These are phyloP conservation scores for Aspergillus puulaauensis DNA, from an alignment of 2,329 filamentous ascomycete species.

Conservation along the genomic window DNA sequence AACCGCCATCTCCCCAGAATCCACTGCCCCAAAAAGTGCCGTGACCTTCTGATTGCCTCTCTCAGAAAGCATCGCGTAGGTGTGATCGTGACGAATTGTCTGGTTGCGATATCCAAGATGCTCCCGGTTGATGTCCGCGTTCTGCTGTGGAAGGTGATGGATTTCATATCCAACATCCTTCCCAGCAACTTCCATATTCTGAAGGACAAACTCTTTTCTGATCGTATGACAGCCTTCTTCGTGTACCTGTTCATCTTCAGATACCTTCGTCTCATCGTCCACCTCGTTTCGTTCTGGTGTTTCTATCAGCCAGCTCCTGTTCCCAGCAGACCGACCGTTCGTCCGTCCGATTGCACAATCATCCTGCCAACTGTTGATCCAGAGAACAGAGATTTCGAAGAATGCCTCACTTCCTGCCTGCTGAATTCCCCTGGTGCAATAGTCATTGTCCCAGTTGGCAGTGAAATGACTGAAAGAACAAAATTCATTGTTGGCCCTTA, in stretches of 20 bases:
- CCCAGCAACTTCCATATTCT: background rate
- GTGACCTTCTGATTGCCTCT: background rate
- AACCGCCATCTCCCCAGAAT: background rate
- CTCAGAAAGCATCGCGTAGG: background rate
- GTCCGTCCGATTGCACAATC: constrained; percentile 47
- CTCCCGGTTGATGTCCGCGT: too few species aligned
- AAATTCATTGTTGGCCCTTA: constrained; percentile 5
- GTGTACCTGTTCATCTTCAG: constrained; percentile 42
- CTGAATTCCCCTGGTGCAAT: constrained; percentile 40
- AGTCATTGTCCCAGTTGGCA: constrained; percentile 49
- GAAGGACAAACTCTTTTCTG: background rate
- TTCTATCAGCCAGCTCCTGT: constrained; percentile 39
- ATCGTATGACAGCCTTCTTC: background rate
- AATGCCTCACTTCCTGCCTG: constrained; percentile 44
- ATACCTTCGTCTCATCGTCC: constrained; percentile 49
- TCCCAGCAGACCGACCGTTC: constrained; percentile 29
- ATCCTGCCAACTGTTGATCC: constrained; percentile 55
- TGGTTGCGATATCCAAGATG: background rate
- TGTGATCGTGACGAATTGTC: background rate
- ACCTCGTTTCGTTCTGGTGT: constrained; percentile 42
- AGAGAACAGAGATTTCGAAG: constrained; percentile 38
- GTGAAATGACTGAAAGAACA: constrained; percentile 11
- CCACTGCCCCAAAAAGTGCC: background rate
- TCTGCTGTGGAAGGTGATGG: too few species aligned
- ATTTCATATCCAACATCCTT: background rate